These are phyloP conservation scores for Backusella macrospora DNA, from an alignment of 192 early-diverging fungal genomes.

Conservation along the genomic window DNA sequence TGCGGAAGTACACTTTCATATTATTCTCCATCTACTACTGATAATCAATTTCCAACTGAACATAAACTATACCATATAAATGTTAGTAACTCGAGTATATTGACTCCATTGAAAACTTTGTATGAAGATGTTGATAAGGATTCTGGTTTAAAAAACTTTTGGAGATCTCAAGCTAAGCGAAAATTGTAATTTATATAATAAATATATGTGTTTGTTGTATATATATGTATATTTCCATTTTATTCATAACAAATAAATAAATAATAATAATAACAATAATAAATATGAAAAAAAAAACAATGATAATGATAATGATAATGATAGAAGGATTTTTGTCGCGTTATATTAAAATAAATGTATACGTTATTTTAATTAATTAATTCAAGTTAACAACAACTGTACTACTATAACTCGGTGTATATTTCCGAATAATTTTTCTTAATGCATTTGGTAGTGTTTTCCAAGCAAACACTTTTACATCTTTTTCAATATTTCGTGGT, in stretches of 20 bases:
- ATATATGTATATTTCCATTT: background rate
- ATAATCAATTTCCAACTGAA: too few species aligned
- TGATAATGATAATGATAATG: too few species aligned
- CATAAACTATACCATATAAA: background rate
- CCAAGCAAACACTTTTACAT: slow-evolving; percentile 88
- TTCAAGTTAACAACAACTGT: slow-evolving; percentile 32
- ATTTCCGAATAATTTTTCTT: slow-evolving; percentile 81
- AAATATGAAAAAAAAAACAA: background rate
- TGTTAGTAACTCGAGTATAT: background rate
- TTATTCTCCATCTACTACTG: background rate
- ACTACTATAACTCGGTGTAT: slow-evolving; percentile 57
- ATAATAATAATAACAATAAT: background rate
- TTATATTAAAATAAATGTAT: background rate
- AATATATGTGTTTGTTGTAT: background rate
- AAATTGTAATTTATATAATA: background rate
- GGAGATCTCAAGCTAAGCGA: background rate
- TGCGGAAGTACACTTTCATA: background rate
- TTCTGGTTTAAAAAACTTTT: slow-evolving; percentile 6
- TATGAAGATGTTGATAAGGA: background rate
- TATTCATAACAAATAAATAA: background rate
- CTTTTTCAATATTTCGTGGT: slow-evolving; percentile 87
- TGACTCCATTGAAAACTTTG: background rate
- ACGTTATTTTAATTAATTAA: background rate
- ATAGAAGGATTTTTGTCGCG: too few species aligned
- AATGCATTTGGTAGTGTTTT: slow-evolving; percentile 67